phyloP scores from a whole-genome alignment of 2,329 filamentous ascomycete genomes.

The Aspergillus versicolor region DNA sequence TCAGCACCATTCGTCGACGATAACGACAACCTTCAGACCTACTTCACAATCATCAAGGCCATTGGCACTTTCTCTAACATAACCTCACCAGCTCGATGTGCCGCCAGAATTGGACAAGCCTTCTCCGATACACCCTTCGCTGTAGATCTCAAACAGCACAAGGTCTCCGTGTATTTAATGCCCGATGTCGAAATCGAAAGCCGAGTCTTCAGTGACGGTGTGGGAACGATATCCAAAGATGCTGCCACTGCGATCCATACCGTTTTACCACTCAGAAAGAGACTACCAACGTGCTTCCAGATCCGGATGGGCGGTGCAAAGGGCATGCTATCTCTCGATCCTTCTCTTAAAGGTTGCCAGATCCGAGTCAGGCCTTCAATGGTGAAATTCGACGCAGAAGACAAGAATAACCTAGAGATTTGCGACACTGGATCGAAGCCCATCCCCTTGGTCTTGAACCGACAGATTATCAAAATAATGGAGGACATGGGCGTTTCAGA shows the following conservation, averaged over 20 bases:
- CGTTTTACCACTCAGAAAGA: conserved; percentile 47
- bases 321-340: conserved; percentile 73
- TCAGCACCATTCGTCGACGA: conserved; percentile 50
- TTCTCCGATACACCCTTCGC: conserved; percentile 73
- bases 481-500: conserved; percentile 69
- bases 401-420: conserved; percentile 19
- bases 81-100: conserved; percentile 56
- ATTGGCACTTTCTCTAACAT: conserved; percentile 54
- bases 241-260: conserved; percentile 61
- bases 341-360: conserved; percentile 55
- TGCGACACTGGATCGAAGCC: conserved; percentile 63
- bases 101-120: conserved; percentile 61
- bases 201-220: conserved; percentile 74
- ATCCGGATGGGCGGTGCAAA: conserved; percentile 73
- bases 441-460: conserved; percentile 70
- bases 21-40: conserved; percentile 27
- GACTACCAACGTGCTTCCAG: conserved; percentile 66
- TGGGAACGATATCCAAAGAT: conserved; percentile 67
- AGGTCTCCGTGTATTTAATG: conserved; percentile 19
- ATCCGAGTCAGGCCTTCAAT: conserved; percentile 71
- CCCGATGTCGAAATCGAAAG: conserved; percentile 29
- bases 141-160: conserved; percentile 45
- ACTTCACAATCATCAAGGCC: conserved; percentile 44
- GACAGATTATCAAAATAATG: conserved; percentile 80
- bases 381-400: conserved; percentile 73